phyloP scores from a whole-genome alignment of 768 basidiomycete species.

The Tricholoma sp. region DNA sequence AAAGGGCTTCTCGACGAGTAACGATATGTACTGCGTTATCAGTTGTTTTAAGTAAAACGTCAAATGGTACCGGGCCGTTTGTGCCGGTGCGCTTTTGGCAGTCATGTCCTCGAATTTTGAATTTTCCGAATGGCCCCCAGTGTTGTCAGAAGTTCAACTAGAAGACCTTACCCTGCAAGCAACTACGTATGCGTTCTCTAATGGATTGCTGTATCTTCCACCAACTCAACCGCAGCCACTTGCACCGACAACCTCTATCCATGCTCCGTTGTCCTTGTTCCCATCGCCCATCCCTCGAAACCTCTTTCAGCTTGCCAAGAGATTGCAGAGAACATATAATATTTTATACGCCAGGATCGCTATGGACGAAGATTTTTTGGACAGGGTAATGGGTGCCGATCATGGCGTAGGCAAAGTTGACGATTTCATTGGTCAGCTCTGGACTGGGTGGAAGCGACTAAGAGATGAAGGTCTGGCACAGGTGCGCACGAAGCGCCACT shows the following conservation, averaged over 20 bases:
- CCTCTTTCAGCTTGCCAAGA: conserved; percentile 60
- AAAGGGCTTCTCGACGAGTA: conserved; percentile 8
- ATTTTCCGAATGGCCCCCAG: conserved; percentile 72
- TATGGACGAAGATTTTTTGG: conserved; percentile 73
- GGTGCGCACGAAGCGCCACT: conserved; percentile 22
- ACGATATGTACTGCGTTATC: neutral
- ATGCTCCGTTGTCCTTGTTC: conserved; percentile 85
- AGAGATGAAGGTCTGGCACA: conserved; percentile 54
- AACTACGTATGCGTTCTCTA: conserved; percentile 78
- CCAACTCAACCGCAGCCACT: conserved; percentile 41
- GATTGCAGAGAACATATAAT: conserved; percentile 77
- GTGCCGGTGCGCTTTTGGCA: neutral
- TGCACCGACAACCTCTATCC: conserved; percentile 67
- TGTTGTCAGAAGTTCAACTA: conserved; percentile 51
- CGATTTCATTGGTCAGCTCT: conserved; percentile 79
- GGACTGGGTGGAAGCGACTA: conserved; percentile 79
- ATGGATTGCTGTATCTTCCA: conserved; percentile 82
- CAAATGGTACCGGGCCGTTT: too few species aligned
- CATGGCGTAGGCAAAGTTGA: conserved; percentile 78
- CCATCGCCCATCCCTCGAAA: conserved; percentile 80
- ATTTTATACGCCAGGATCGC: conserved; percentile 81
- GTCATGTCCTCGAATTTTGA: conserved; percentile 31
- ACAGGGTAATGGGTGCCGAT: conserved; percentile 76
- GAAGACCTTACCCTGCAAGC: conserved; percentile 58
- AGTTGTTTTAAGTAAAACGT: too few species aligned